phyloP scores from a whole-genome alignment of 495 filamentous ascomycete genomes.

The Clohesyomyces aquaticus region DNA sequence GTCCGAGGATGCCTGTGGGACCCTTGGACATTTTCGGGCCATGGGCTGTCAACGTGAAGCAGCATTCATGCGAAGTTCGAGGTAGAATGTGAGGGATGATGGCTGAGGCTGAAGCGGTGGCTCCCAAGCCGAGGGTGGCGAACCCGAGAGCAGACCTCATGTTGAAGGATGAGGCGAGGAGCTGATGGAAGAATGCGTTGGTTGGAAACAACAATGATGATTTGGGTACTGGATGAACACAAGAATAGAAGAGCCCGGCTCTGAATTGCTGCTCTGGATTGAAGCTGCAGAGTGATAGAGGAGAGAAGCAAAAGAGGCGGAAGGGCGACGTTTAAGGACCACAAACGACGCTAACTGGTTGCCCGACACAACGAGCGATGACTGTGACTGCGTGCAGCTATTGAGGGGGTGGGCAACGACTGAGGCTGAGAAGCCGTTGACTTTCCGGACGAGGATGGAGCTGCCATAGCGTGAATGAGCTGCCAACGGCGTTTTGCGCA shows the following conservation, averaged over 20 bases:
- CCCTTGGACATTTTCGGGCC: slow-evolving; percentile 15
- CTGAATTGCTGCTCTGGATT: not conserved
- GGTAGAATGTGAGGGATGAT: not conserved
- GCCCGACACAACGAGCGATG: not conserved
- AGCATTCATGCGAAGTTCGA: not conserved
- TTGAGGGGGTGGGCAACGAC: too few species aligned
- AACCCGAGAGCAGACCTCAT: not conserved
- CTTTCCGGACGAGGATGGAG: too few species aligned
- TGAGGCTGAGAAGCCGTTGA: too few species aligned
- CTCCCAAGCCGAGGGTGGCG: not conserved
- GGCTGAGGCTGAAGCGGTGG: not conserved
- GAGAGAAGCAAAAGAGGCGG: not conserved
- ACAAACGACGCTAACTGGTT: not conserved
- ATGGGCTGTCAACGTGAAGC: slow-evolving; percentile 8
- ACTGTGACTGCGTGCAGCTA: too few species aligned
- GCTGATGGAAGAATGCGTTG: not conserved
- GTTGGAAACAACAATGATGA: not conserved
- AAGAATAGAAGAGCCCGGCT: not conserved
- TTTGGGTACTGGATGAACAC: not conserved
- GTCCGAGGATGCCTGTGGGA: slow-evolving; percentile 54
- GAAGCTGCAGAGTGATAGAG: not conserved
- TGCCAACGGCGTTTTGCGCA: too few species aligned
- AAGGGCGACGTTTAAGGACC: not conserved
- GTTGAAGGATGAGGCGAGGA: not conserved
- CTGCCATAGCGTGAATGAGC: too few species aligned